Evolutionary conservation across 495 filamentous ascomycete species (phyloP), one percentile per base, ranked within the genome.

Genomic region (Hypoxylon crocopeplum): DNA sequence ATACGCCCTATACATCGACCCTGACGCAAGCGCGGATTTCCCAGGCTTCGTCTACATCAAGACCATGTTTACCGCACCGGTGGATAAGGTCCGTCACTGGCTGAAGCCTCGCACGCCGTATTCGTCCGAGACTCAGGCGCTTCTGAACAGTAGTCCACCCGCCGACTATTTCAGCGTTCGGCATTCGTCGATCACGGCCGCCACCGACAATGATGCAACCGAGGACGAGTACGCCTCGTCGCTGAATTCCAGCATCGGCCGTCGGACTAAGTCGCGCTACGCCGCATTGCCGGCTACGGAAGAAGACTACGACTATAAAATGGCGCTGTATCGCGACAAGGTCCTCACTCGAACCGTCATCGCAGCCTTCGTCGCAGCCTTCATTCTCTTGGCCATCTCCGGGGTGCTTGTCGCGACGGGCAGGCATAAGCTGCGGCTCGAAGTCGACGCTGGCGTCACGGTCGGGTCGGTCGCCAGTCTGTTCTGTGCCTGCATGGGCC

Each of bases 371-470:
- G 54, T 58, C 5, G 72, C 72, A 0, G 70, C 84, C 0, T 76
- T 79, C 22, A 45, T 83, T n/a, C 73, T 89, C 7, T 74, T 87
- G 20, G 52, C 73, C 47, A 69, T 88, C 19, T 79, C 84, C 1
- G 72, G 70, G 7, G 62, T 84, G 5, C 73, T 88, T 3, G 77
- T 84, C 42, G 60, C 69, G 2, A 83, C 85, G 5, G 82, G 84
- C 3, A 72, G 76, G 3, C 79, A 79, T 48, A 81, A 77, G 64
- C 71, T 81, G 48, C 70, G 74, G 1, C 66, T 80, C 36, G 79
- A 85, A 57, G 86, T 88, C 3, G 84, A 88, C 52, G 78, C 77
- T 1, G 86, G 84, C 16, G 83, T 84, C 22, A 75, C 84, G 6
- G 67, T 84, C 15, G 85, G 83, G 7, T 82, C 85, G n/a, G 71